Percentiles rank a stretch among this genome's conserved stretches.
These are phyloP conservation scores for Chenopodium berlandieri DNA, from an alignment of 148 eudicot species.

Conservation along the genomic window DNA sequence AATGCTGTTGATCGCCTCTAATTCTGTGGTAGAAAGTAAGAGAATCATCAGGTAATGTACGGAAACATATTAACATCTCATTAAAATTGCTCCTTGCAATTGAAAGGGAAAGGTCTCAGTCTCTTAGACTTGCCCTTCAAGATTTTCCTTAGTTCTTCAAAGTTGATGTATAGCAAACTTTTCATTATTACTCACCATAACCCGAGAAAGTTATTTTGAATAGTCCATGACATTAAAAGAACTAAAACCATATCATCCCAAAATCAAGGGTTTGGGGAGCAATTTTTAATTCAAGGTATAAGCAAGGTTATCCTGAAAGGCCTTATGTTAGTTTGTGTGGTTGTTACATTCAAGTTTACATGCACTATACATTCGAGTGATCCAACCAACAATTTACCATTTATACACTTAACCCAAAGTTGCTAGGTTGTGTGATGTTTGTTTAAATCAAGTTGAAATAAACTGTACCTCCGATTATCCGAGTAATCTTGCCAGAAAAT, in stretches of 20 bases:
- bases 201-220: not conserved
- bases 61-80: not conserved
- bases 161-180: not conserved
- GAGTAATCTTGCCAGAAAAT: not conserved
- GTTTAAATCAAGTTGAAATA: not conserved
- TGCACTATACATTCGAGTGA: not conserved
- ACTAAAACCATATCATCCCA: not conserved
- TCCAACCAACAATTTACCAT: not conserved
- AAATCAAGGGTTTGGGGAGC: not conserved
- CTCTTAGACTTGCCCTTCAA: not conserved
- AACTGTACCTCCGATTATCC: not conserved
- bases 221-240: not conserved
- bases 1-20: slow-evolving; percentile 96
- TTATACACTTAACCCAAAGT: not conserved
- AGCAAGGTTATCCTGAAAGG: not conserved
- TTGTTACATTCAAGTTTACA: not conserved
- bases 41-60: not conserved
- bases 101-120: not conserved
- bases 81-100: not conserved
- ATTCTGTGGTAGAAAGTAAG: slow-evolving; percentile 50
- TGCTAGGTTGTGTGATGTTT: too few species aligned
- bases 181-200: not conserved
- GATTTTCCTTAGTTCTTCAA: not conserved
- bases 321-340: not conserved
- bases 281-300: not conserved